Percentiles rank a stretch among this genome's conserved stretches.
Conservation (phyloP, 2,329 filamentous ascomycete genomes). For the Pseudocercospora musae region DNA sequence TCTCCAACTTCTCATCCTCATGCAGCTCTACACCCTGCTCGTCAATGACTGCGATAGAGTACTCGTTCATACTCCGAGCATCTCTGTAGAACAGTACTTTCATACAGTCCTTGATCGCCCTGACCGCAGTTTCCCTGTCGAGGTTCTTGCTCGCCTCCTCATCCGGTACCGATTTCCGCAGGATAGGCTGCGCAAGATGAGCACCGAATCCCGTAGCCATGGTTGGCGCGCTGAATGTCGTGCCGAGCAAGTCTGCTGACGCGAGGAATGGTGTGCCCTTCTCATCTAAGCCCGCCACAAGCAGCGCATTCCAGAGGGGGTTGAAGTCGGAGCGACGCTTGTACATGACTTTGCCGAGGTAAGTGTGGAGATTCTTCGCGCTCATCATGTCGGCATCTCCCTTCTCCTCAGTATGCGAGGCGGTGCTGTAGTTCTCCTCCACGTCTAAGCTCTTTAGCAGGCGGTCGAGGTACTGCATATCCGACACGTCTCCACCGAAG, state of each 20-base stretch:
- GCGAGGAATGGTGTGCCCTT: slow-evolving; percentile 82
- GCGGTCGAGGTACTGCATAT: slow-evolving; percentile 98
- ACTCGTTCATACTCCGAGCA: slow-evolving; percentile 84
- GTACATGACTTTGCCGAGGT: slow-evolving; percentile 94
- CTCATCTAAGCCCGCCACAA: slow-evolving; percentile 84
- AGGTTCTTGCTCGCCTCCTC: slow-evolving; percentile 72
- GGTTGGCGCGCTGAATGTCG: slow-evolving; percentile 82
- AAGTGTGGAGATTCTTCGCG: slow-evolving; percentile 93
- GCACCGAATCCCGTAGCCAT: slow-evolving; percentile 92
- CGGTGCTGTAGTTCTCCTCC: slow-evolving; percentile 75
- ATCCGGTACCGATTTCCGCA: slow-evolving; percentile 79
- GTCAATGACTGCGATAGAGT: slow-evolving; percentile 86
- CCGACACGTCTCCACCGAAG: slow-evolving; percentile 94
- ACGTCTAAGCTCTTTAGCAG: slow-evolving; percentile 83
- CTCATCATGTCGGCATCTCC: slow-evolving; percentile 56
- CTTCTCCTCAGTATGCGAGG: slow-evolving; percentile 68
- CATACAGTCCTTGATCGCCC: slow-evolving; percentile 87
- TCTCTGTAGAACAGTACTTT: slow-evolving; percentile 98
- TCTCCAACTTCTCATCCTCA: slow-evolving; percentile 82
- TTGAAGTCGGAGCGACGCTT: slow-evolving; percentile 92
- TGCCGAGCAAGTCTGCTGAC: slow-evolving; percentile 86
- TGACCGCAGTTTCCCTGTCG: slow-evolving; percentile 72
- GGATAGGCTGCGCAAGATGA: slow-evolving; percentile 87
- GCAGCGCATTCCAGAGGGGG: slow-evolving; percentile 92
- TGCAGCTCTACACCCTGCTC: slow-evolving; percentile 76